Evolutionary conservation across 805 yeast genomes (phyloP), one percentile per base, ranked within the genome.

Genomic region (Deakozyma indianensis): DNA sequence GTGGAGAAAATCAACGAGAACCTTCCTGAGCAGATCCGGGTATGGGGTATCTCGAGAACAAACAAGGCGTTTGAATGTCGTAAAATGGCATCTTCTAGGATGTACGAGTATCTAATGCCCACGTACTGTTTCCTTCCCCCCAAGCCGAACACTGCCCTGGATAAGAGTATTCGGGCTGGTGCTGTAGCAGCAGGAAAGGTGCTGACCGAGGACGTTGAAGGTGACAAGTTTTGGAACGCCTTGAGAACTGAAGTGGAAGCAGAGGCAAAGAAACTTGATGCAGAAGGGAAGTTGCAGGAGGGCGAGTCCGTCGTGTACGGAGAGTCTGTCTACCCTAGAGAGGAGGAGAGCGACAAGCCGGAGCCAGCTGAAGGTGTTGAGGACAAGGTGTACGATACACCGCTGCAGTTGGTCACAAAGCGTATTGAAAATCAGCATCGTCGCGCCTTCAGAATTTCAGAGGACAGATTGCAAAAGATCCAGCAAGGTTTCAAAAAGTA

Each of bases 41-140:
- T 92, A 11, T 92, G 97, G 97, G 96, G 95, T 20, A 78, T 80
- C 50, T 84, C 80, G 59, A 74, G 97, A 55, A 82, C 84, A 9
- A 88, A 88, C 61, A 84, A 86, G 56, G 76, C 88, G 0, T 92
- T 92, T 62, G 97, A 92, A 62, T 87, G 96, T 64, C 74, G 97
- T 53, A 87, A 85, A 60, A 76, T 87, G 82, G 92, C 98, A 67
- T 80, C 92, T 2, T 86, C 96, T n/a, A 77, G 98, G 60, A 73
- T 94, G 50, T 92, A 92, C 62, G 98, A 92, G 66, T 92, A 92
- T 59, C 65, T 92, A 55, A 71, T 92, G 59, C 98, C 98, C 38
- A 84, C 95, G 0, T 88, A 86, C 61, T 77, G 95, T 1, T 75
- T 92, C 51, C 67, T 92, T 47, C 92, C 94, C 7, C 96, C 98